Conservation (phyloP, 164 flowering plant species). For the Tetrastigma voinierianum region DNA sequence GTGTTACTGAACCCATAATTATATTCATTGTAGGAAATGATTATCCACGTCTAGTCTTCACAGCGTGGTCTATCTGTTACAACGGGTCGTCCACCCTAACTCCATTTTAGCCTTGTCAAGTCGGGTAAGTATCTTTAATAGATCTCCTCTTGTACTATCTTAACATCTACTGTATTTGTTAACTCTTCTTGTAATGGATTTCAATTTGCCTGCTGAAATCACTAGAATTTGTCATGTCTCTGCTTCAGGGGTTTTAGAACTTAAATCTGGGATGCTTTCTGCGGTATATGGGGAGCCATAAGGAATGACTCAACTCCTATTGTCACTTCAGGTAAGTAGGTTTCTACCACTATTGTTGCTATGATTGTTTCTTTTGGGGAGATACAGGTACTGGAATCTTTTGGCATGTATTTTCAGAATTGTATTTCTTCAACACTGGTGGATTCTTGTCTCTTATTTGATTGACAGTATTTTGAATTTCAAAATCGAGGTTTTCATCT, state of each 20-base stretch:
- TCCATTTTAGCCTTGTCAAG: not conserved
- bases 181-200: not conserved
- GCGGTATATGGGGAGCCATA: constrained; percentile 88
- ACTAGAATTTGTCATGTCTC: constrained; percentile 3
- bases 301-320: constrained; percentile 74
- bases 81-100: no score
- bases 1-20: not conserved
- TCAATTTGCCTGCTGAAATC: not conserved
- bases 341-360: not conserved
- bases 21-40: not conserved
- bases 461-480: not conserved
- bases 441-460: not conserved
- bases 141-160: no score
- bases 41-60: not conserved
- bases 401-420: no score
- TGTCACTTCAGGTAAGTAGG: constrained; percentile 64
- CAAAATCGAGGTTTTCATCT: no score
- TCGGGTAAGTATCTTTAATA: no score
- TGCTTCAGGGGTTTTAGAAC: constrained; percentile 79
- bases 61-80: not conserved
- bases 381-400: no score
- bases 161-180: no score
- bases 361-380: no score
- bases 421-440: not conserved
- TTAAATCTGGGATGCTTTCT: constrained; percentile 94